Base-by-base conservation (phyloP, 2,329 filamentous ascomycete genomes). In the Phyllachora maydis region DNA sequence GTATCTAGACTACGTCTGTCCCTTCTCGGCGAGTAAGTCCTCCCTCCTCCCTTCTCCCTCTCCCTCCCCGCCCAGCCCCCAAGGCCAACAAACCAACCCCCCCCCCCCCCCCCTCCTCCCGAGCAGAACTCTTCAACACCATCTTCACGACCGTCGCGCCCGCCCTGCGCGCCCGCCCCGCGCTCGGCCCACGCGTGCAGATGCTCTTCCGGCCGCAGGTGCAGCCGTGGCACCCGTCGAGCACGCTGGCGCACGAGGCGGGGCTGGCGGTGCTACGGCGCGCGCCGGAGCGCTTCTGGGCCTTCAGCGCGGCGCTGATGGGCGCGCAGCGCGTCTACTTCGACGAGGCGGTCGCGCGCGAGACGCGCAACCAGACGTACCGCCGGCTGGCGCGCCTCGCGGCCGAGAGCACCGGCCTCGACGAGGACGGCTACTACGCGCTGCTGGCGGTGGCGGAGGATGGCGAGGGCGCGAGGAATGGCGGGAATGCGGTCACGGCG, bases 161-260 rank as follows among this genome's bases (percentile, higher is more conserved):
- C 1, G 45, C 65, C 22, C 57, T 91, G 35, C 55, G 59, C 30
- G 37, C 56, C 23, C 68, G 69, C 37, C 69, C 75, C 32, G 36
- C 51, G 13, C 57, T 54, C 43, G 44, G 54, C 9, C 35, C 54
- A 29, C 59, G 58, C 30, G 52, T 92, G 3, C 61, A 76, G 36
- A 57, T 91, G 35, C 65, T 95, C 39, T 78, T 93, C 57, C 74
- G 83, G 23, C 83, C 85, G 45, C 82, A 92, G 45, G 67, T 93
- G 39, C 82, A 92, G 53, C 81, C 82, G 9, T 92, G 85, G 85
- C 83, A 95, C 50, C 85, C 85, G 2, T 81, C 75, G 11, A 82
- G 69, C 19, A 82, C 75, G 5, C 59, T 82, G 8, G 58, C 65
- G 26, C 78, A 85, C 53, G 85, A 95, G 59, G 76, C 82, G 16